Evolutionary conservation across 2,329 filamentous ascomycete genomes (phyloP).

Genomic region (Bipolaris sorokiniana): DNA sequence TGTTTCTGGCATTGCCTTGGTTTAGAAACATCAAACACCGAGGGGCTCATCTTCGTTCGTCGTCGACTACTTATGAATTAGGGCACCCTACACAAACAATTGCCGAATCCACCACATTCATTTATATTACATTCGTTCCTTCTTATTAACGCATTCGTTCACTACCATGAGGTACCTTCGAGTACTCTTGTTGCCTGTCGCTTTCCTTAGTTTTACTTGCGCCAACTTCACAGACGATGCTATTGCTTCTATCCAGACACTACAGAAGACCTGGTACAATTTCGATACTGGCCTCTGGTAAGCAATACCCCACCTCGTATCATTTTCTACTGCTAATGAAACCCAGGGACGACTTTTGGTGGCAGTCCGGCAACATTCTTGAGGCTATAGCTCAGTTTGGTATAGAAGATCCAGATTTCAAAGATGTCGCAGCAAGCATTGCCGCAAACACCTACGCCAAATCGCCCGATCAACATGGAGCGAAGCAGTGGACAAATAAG

Average conservation of each 20-base stretch:
- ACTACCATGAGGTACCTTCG: conserved; percentile 31
- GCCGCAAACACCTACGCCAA: conserved; percentile 45
- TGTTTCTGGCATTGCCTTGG: conserved; percentile 21
- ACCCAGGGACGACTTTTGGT: conserved; percentile 40
- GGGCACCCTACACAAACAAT: neutral
- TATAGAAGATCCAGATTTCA: conserved; percentile 36
- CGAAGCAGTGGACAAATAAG: conserved; percentile 55
- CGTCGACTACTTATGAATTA: conserved; percentile 7
- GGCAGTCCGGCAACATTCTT: conserved; percentile 48
- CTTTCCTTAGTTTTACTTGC: conserved; percentile 17
- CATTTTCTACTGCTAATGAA: neutral
- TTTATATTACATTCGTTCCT: neutral
- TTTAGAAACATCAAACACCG: conserved; percentile 28
- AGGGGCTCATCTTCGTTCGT: conserved; percentile 11
- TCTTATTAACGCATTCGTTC: neutral
- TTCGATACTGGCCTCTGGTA: conserved; percentile 44
- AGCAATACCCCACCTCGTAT: neutral
- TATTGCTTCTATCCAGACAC: conserved; percentile 33
- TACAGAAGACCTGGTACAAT: conserved; percentile 45
- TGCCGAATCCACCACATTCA: neutral
- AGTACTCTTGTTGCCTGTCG: conserved; percentile 21
- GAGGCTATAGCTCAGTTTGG: conserved; percentile 44
- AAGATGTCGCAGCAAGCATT: conserved; percentile 36
- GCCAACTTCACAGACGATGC: conserved; percentile 40
- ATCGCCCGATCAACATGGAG: conserved; percentile 33